Percentiles rank a stretch among this genome's conserved stretches.
These are phyloP conservation scores for Colletotrichum sp. DNA, from an alignment of 2,329 filamentous ascomycete genomes.

Conservation along the genomic window DNA sequence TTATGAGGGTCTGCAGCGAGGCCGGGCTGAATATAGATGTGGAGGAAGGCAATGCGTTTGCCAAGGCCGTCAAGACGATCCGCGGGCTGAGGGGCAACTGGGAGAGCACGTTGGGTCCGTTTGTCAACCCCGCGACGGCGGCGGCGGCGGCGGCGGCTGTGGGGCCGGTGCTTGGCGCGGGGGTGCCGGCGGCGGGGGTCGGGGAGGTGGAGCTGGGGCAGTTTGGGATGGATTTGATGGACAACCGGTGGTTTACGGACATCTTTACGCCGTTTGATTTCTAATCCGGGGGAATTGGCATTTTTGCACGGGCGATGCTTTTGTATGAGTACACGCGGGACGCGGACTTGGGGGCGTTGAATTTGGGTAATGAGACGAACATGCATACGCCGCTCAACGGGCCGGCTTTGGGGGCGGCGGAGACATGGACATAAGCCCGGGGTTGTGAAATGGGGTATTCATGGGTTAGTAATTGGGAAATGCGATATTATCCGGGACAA, in stretches of 20 bases:
- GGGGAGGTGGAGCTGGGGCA: slow-evolving; percentile 11
- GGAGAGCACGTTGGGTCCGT: slow-evolving; percentile 36
- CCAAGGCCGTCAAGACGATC: slow-evolving; percentile 39
- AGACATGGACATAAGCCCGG: not conserved
- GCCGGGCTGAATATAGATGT: slow-evolving; percentile 18
- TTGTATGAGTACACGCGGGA: not conserved
- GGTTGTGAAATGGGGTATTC: not conserved
- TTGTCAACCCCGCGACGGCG: not conserved
- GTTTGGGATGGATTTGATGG: slow-evolving; percentile 12
- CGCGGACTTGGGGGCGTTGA: not conserved
- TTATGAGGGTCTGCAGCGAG: not conserved
- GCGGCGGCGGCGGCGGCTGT: slow-evolving; percentile 13
- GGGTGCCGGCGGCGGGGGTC: not conserved
- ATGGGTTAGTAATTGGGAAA: not conserved
- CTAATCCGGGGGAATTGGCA: not conserved
- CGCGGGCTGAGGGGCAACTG: slow-evolving; percentile 36
- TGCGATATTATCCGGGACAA: not conserved
- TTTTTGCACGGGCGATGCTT: not conserved
- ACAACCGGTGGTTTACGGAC: slow-evolving; percentile 16
- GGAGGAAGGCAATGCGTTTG: slow-evolving; percentile 34
- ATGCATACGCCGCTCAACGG: not conserved
- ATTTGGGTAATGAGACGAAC: not conserved
- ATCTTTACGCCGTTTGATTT: slow-evolving; percentile 19
- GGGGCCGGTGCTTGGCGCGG: not conserved
- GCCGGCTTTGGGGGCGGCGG: not conserved